phyloP scores from a whole-genome alignment of 2,329 filamentous ascomycete genomes.

The Apiospora phragmitis region DNA sequence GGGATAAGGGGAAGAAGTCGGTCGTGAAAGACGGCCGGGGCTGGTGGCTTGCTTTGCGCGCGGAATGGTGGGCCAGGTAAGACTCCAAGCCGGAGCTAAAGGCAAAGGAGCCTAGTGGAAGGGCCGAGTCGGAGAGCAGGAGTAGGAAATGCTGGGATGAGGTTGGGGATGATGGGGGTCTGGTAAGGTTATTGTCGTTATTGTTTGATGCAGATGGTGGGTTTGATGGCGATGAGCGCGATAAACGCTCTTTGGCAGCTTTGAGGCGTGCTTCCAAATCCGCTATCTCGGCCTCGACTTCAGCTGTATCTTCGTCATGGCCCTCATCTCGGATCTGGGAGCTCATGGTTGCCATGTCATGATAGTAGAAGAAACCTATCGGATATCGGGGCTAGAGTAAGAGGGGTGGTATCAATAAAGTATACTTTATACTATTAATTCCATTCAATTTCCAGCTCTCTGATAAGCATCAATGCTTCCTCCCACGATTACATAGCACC shows the following conservation, averaged over 20 bases:
- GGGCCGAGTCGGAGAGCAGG: slow-evolving; percentile 76
- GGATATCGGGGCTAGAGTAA: background rate
- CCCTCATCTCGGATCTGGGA: background rate
- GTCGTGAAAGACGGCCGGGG: slow-evolving; percentile 53
- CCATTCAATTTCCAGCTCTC: background rate
- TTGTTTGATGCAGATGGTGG: slow-evolving; percentile 13
- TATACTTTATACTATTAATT: background rate
- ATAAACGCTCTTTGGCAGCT: slow-evolving; percentile 35
- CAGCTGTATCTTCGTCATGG: slow-evolving; percentile 21
- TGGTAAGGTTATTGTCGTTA: slow-evolving; percentile 7
- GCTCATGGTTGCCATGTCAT: background rate
- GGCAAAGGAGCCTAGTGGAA: slow-evolving; percentile 83
- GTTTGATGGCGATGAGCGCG: slow-evolving; percentile 11
- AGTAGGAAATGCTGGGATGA: slow-evolving; percentile 66
- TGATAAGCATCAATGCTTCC: background rate
- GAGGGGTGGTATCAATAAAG: background rate
- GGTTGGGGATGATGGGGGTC: slow-evolving; percentile 10
- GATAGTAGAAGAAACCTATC: background rate
- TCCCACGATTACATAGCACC: background rate
- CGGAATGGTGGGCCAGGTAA: slow-evolving; percentile 65
- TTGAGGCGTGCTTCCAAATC: slow-evolving; percentile 56
- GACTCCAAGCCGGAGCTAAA: slow-evolving; percentile 84
- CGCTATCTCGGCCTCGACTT: slow-evolving; percentile 54
- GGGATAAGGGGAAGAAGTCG: slow-evolving; percentile 67
- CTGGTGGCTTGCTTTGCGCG: slow-evolving; percentile 22